Conservation (phyloP, 2,329 filamentous ascomycete species). For the Aureobasidium sp. region DNA sequence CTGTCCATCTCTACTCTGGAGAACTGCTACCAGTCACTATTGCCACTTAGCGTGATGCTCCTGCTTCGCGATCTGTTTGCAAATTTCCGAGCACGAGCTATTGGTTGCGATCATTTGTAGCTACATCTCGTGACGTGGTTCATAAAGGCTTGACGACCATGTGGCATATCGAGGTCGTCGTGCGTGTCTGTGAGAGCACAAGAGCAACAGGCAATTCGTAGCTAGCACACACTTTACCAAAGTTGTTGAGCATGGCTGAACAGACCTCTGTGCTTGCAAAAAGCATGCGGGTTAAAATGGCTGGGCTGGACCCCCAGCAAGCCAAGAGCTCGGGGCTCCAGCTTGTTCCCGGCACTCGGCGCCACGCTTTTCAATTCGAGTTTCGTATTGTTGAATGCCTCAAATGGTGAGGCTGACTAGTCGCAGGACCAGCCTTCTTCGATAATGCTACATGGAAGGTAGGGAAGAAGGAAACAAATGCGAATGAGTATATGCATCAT, state of each 20-base stretch:
- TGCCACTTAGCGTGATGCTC: neutral
- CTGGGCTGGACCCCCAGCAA: constrained; percentile 12
- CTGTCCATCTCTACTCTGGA: no score
- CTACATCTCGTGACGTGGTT: no score
- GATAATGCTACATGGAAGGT: neutral
- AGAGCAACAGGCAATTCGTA: neutral
- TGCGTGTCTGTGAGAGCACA: neutral
- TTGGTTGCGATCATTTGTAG: neutral
- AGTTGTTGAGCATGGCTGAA: constrained; percentile 2
- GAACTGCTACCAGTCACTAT: neutral
- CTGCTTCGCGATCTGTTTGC: neutral
- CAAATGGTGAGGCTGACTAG: neutral
- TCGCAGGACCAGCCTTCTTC: constrained; percentile 1
- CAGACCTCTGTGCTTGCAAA: neutral
- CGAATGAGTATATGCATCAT: neutral
- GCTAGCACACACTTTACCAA: neutral
- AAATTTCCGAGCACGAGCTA: constrained; percentile 8
- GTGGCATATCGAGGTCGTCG: neutral
- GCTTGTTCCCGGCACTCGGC: constrained; percentile 11
- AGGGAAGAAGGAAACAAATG: neutral
- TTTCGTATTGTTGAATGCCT: neutral
- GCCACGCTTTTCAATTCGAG: neutral
- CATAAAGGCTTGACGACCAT: neutral
- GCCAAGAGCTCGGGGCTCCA: constrained; percentile 13
- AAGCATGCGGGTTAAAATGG: constrained; percentile 9